Evolutionary conservation across 495 filamentous ascomycete species (phyloP).

Genomic region (Penicillium steckii): DNA sequence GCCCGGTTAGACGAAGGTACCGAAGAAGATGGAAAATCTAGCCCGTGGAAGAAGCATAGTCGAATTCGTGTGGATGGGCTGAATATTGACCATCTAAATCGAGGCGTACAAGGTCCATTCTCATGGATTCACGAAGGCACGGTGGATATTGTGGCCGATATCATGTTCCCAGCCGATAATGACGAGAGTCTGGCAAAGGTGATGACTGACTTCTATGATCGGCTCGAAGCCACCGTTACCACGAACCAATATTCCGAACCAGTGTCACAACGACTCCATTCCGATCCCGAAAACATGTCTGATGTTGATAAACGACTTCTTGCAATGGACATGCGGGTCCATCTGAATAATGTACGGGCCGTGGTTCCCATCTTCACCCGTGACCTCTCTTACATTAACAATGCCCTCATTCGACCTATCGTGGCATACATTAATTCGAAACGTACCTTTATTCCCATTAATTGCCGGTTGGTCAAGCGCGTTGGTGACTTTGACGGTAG

Average conservation of each 20-base stretch:
- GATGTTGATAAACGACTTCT: conserved; percentile 66
- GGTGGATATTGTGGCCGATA: conserved; percentile 93
- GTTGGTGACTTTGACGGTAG: conserved; percentile 87
- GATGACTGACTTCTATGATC: conserved; percentile 90
- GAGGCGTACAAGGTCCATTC: conserved; percentile 90
- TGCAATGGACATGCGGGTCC: conserved; percentile 84
- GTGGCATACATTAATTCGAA: conserved; percentile 98
- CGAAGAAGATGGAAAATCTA: conserved; percentile 49
- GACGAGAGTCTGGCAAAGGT: conserved; percentile 88
- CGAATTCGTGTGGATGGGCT: conserved; percentile 88
- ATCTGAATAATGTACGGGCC: conserved; percentile 89
- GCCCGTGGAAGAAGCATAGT: conserved; percentile 88
- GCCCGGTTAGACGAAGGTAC: conserved; percentile 50
- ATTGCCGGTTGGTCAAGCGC: conserved; percentile 88
- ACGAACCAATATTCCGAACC: conserved; percentile 54
- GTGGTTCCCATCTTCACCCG: conserved; percentile 87
- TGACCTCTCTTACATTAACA: conserved; percentile 92
- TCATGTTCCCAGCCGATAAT: conserved; percentile 84
- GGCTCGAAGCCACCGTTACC: conserved; percentile 86
- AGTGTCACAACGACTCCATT: conserved; percentile 4
- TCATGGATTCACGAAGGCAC: conserved; percentile 96
- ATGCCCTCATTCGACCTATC: conserved; percentile 90
- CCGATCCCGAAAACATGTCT: conserved; percentile 16
- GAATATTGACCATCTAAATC: conserved; percentile 93
- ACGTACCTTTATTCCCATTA: conserved; percentile 90